phyloP scores from a whole-genome alignment of 176 grass and related monocot species.

The Olyra latifolia region DNA sequence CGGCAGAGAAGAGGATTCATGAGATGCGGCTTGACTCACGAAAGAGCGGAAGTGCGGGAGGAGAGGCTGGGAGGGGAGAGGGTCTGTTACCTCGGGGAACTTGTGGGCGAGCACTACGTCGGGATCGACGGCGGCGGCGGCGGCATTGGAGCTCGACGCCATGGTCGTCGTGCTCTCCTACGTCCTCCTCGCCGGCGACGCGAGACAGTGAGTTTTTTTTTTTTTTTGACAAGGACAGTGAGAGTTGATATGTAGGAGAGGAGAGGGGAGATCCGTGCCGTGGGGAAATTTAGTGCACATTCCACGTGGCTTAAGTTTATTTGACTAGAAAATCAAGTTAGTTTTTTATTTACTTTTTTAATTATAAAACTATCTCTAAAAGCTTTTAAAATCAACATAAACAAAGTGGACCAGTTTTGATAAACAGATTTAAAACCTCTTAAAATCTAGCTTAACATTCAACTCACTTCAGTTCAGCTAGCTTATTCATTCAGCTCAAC shows the following conservation, averaged over 20 bases:
- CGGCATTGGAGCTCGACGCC: constrained; percentile 35
- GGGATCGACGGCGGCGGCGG: constrained; percentile 47
- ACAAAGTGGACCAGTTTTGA: too few relatives aligned
- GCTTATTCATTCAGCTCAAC: too few relatives aligned
- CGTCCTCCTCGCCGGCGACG: neutral
- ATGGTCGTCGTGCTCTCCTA: neutral
- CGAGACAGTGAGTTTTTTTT: neutral
- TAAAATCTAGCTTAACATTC: too few relatives aligned
- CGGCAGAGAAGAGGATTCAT: neutral
- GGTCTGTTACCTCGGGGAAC: constrained; percentile 62
- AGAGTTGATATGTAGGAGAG: constrained; percentile 5
- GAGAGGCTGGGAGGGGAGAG: neutral
- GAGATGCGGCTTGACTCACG: neutral
- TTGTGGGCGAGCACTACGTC: constrained; percentile 64
- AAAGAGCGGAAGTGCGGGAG: neutral
- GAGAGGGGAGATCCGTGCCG: neutral
- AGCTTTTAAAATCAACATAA: too few relatives aligned
- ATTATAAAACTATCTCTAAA: too few relatives aligned
- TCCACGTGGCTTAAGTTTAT: too few relatives aligned
- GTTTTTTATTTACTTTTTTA: too few relatives aligned
- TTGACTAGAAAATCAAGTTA: too few relatives aligned
- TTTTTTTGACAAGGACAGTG: too few relatives aligned
- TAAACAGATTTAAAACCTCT: too few relatives aligned
- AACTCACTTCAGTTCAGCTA: too few relatives aligned
- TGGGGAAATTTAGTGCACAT: too few relatives aligned